Conservation (phyloP, 352 stramenopile species). For the Globisporangium ultimum region DNA sequence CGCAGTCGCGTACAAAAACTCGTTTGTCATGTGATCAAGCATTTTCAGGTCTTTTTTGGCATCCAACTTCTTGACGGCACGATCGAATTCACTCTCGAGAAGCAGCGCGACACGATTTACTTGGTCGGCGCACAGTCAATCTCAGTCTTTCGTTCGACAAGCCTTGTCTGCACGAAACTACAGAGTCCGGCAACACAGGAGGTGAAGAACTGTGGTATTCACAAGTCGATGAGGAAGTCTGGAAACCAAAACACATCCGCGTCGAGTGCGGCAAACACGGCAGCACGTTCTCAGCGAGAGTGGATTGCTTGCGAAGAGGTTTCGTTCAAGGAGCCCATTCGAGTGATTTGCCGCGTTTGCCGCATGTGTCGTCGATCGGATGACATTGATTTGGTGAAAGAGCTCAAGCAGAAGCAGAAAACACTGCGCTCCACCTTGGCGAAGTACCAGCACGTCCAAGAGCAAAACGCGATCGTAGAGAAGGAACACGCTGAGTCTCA, state of each 20-base stretch:
- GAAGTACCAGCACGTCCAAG: slow-evolving; percentile 24
- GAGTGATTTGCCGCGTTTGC: slow-evolving; percentile 22
- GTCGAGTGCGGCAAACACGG: neutral
- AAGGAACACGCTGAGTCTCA: slow-evolving; percentile 1
- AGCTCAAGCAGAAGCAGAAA: slow-evolving; percentile 27
- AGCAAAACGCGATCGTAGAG: slow-evolving; percentile 6
- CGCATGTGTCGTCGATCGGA: slow-evolving; percentile 26
- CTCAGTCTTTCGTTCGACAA: neutral
- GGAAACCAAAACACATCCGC: slow-evolving; percentile 1
- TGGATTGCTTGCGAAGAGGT: too few species aligned
- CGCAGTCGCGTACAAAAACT: neutral
- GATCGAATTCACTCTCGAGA: slow-evolving; percentile 8
- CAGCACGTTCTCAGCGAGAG: too few species aligned
- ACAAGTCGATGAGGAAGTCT: neutral
- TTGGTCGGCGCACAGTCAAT: slow-evolving; percentile 16
- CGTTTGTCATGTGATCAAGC: neutral
- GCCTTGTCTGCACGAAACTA: too few species aligned
- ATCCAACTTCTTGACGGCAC: slow-evolving; percentile 6
- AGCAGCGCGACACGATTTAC: slow-evolving; percentile 1
- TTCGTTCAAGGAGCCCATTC: neutral
- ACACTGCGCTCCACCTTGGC: slow-evolving; percentile 19
- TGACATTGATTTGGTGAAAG: slow-evolving; percentile 28
- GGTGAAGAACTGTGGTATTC: too few species aligned
- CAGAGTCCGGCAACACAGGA: too few species aligned
- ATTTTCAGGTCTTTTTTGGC: slow-evolving; percentile 15